phyloP scores from a whole-genome alignment of 257 asterid species.

The Solanum etuberosum region DNA sequence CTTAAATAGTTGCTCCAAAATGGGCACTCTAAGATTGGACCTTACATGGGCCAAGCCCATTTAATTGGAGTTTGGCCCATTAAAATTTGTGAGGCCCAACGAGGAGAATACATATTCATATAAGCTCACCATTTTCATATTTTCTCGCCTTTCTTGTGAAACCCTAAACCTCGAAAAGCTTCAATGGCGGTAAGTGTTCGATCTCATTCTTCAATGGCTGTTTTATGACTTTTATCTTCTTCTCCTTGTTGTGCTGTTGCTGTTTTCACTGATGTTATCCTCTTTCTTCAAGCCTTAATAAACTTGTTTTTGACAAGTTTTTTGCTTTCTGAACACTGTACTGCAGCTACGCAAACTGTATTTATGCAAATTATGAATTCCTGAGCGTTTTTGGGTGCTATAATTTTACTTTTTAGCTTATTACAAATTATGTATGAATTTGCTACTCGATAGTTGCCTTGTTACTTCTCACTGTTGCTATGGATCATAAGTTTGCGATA shows the following conservation, averaged over 20 bases:
- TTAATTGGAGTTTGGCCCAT: background rate
- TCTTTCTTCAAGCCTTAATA: background rate
- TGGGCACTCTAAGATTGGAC: background rate
- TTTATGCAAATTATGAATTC: background rate
- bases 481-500: background rate
- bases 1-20: background rate
- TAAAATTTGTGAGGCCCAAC: background rate
- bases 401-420: background rate
- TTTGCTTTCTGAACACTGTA: background rate
- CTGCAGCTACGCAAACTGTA: background rate
- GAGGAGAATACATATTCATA: too few species aligned
- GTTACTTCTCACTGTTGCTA: background rate
- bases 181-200: slow-evolving; percentile 1
- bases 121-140: background rate
- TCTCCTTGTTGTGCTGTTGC: background rate
- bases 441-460: background rate
- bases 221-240: too few species aligned
- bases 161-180: background rate
- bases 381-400: background rate
- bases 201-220: background rate
- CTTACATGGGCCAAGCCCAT: background rate
- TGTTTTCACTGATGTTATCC: background rate
- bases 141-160: background rate
- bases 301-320: background rate
- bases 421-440: background rate